Percentiles rank a stretch among this genome's conserved stretches.
These are phyloP conservation scores for Xylariaceae sp. DNA, from an alignment of 2,329 filamentous ascomycete species.

Conservation along the genomic window DNA sequence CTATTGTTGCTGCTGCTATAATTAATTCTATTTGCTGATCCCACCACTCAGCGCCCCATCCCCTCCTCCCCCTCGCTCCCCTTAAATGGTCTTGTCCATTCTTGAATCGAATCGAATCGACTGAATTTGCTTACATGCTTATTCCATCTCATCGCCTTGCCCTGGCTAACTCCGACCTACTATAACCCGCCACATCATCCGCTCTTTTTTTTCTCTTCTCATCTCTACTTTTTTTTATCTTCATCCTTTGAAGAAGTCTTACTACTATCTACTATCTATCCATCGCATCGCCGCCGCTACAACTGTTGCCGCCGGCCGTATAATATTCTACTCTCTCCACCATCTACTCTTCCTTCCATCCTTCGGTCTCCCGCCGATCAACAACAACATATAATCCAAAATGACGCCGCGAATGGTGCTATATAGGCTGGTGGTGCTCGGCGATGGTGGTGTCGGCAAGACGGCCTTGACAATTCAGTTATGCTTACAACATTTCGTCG, in stretches of 20 bases:
- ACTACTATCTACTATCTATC: not conserved
- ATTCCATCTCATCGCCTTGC: constrained; percentile 11
- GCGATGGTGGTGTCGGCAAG: constrained; percentile 90
- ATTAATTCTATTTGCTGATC: constrained; percentile 10
- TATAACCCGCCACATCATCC: constrained; percentile 4
- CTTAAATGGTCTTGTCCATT: constrained; percentile 3
- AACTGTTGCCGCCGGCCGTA: too few relatives aligned
- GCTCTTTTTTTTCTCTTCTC: not conserved
- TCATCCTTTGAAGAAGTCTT: not conserved
- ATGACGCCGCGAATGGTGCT: constrained; percentile 94
- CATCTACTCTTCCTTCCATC: constrained; percentile 1
- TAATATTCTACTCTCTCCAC: constrained; percentile 10
- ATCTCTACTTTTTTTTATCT: not conserved
- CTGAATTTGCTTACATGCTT: constrained; percentile 18
- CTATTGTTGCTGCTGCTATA: not conserved
- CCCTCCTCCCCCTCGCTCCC: constrained; percentile 1
- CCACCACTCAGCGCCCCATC: constrained; percentile 1
- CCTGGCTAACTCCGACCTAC: constrained; percentile 10
- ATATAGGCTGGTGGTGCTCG: constrained; percentile 93
- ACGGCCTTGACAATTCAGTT: constrained; percentile 94
- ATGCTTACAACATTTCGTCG: constrained; percentile 96
- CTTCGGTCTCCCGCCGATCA: constrained; percentile 28
- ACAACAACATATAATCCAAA: constrained; percentile 29
- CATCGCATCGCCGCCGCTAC: constrained; percentile 10
- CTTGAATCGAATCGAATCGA: constrained; percentile 12